Base-by-base conservation (phyloP, 2,329 filamentous ascomycete species). In the Alternaria sp. region DNA sequence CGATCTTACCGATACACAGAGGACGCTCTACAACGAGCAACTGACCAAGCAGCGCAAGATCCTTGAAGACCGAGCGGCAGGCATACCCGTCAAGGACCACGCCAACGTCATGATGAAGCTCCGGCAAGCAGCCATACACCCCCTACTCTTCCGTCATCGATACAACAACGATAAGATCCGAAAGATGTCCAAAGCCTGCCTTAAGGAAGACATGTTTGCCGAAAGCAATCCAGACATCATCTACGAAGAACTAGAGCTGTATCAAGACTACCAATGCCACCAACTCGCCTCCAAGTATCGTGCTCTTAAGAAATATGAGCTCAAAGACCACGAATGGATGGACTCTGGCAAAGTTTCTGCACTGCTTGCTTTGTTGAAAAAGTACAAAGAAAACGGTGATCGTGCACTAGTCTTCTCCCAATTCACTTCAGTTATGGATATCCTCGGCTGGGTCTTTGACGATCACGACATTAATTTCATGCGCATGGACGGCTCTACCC, bases 341-440 rank as follows among this genome's bases (percentile, higher is more conserved):
- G 84, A 88, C 63, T 88, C 91, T 49, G 95, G 94, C 59, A 99
- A 99, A 77, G 89, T 98, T n/a, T 82, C 88, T 65, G 90, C 91
- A 67, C 86, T 98, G 27, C 84, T 93, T 27, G 86, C 91, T 69
- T 85, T 99, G 12, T 84, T 99, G 1, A 82, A 84, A 11, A 80
- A 85, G 14, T 97, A 93, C 79, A 89, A 90, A 66, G 81, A 85
- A 61, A 93, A 93, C 54, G 94, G 94, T 4, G 94, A 97, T 76
- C 90, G 94, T 4, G 90, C 92, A 1, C 85, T 99, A 3, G 88
- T 99, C 25, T 99, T 99, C 81, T 96, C 91, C 46, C 93, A 97
- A 71, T 99, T 98, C 78, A 92, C 92, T 7, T 90, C 92, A 66
- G 90, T 97, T 56, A 91, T 98, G 79, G 92, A 97, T 78, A 93